A percentile compares a stretch with the other conserved stretches of the same genome.
Evolutionary conservation across 768 basidiomycete species (phyloP).

Genomic region (Leccinum pellstonianum): DNA sequence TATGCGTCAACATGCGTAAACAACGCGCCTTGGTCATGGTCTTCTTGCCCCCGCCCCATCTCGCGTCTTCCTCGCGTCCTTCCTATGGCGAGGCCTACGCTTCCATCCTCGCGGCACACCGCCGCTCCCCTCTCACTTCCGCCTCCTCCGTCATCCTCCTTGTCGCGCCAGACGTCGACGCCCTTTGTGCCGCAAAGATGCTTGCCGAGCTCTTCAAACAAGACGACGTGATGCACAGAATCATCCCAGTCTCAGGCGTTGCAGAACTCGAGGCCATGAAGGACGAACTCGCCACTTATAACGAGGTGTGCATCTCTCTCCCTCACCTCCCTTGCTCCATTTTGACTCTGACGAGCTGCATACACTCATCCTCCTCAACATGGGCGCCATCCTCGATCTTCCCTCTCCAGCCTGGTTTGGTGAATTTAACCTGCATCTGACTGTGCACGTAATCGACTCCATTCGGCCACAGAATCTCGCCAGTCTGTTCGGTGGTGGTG

Average conservation of each 20-base stretch:
- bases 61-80: conserved; percentile 52
- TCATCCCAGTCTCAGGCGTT: conserved; percentile 86
- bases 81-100: conserved; percentile 76
- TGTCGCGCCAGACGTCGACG: conserved; percentile 89
- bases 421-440: conserved; percentile 57
- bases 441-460: conserved; percentile 93
- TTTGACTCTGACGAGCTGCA: conserved; percentile 54
- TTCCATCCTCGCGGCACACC: conserved; percentile 66
- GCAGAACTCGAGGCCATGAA: conserved; percentile 67
- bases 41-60: conserved; percentile 69
- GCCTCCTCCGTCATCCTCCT: conserved; percentile 84
- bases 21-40: conserved; percentile 43
- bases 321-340: background rate
- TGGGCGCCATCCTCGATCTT: conserved; percentile 87
- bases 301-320: conserved; percentile 51
- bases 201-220: conserved; percentile 86
- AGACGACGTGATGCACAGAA: conserved; percentile 89
- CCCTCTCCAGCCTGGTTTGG: conserved; percentile 76
- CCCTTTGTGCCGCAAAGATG: conserved; percentile 88
- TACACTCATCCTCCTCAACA: conserved; percentile 87
- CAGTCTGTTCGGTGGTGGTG: conserved; percentile 75
- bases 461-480: conserved; percentile 85
- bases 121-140: conserved; percentile 71
- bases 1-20: background rate
- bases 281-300: conserved; percentile 61